phyloP scores from a whole-genome alignment of 345 rosid species.

The Passiflora organensis region DNA sequence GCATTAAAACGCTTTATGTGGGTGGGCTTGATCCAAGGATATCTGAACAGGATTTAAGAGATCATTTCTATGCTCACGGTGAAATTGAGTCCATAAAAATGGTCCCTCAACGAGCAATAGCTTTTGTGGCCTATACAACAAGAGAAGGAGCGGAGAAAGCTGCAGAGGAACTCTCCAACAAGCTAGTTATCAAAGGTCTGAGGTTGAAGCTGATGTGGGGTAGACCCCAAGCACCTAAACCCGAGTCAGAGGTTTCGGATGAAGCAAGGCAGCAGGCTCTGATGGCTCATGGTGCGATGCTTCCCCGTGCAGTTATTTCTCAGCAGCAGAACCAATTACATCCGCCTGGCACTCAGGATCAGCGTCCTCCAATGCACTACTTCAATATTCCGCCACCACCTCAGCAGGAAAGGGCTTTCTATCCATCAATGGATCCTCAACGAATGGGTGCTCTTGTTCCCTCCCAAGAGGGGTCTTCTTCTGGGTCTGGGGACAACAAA shows the following conservation, averaged over 20 bases:
- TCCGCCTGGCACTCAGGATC: slow-evolving; percentile 45
- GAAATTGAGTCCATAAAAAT: slow-evolving; percentile 83
- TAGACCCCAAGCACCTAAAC: slow-evolving; percentile 78
- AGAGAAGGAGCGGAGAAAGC: slow-evolving; percentile 99
- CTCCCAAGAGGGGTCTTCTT: slow-evolving; percentile 60
- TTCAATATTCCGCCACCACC: slow-evolving; percentile 67
- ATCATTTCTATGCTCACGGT: slow-evolving; percentile 83
- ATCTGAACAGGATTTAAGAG: slow-evolving; percentile 84
- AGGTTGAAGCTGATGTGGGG: slow-evolving; percentile 97
- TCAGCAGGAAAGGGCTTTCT: slow-evolving; percentile 65
- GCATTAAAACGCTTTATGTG: slow-evolving; percentile 82
- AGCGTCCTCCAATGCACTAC: slow-evolving; percentile 58
- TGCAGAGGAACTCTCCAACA: slow-evolving; percentile 82
- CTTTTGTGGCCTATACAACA: slow-evolving; percentile 88
- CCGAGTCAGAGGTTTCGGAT: slow-evolving; percentile 61
- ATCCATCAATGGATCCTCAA: slow-evolving; percentile 98
- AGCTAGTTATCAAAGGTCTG: slow-evolving; percentile 78
- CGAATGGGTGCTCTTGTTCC: slow-evolving; percentile 88
- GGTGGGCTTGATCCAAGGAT: slow-evolving; percentile 87
- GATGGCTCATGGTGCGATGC: slow-evolving; percentile 67
- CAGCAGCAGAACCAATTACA: slow-evolving; percentile 70
- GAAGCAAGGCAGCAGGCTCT: slow-evolving; percentile 65
- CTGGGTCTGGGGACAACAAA: slow-evolving; percentile 41
- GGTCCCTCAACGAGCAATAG: slow-evolving; percentile 83
- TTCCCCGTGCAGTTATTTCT: slow-evolving; percentile 80